A percentile compares a stretch with the other conserved stretches of the same genome.
Conservation (phyloP, 2,329 filamentous ascomycete genomes). For the Ascochyta koolunga region DNA sequence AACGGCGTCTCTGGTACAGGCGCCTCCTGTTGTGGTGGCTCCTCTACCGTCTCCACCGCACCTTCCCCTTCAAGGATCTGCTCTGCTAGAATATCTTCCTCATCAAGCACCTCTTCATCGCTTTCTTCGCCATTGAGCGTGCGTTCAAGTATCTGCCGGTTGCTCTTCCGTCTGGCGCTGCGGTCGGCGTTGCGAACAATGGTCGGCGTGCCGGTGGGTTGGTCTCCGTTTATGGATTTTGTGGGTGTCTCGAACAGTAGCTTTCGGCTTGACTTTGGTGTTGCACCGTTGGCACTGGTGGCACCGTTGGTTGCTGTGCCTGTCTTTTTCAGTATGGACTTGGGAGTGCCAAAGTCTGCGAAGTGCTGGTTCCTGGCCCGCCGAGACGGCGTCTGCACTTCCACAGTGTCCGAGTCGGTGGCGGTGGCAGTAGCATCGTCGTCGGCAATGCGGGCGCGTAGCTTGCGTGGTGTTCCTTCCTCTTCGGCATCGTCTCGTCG, state of each 20-base stretch:
- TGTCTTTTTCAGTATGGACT: constrained; percentile 44
- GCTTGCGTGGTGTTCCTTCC: constrained; percentile 36
- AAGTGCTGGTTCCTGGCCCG: constrained; percentile 28
- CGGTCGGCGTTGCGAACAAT: constrained; percentile 76
- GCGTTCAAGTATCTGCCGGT: constrained; percentile 74
- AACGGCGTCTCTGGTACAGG: constrained; percentile 60
- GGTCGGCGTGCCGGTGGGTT: constrained; percentile 61
- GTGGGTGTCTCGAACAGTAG: constrained; percentile 55
- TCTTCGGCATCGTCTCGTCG: constrained; percentile 32
- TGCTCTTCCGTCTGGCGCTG: constrained; percentile 86
- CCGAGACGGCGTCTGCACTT: constrained; percentile 42
- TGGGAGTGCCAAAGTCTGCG: constrained; percentile 37
- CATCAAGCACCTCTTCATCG: constrained; percentile 71
- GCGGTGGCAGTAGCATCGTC: constrained; percentile 14
- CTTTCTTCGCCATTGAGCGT: constrained; percentile 67
- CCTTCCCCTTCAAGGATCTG: constrained; percentile 70
- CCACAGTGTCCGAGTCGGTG: constrained; percentile 25
- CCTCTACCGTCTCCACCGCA: constrained; percentile 33
- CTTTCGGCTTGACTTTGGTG: constrained; percentile 53
- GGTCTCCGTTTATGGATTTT: constrained; percentile 44
- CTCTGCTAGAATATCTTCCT: constrained; percentile 70
- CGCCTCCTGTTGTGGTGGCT: constrained; percentile 32
- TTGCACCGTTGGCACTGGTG: constrained; percentile 35
- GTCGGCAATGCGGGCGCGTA: constrained; percentile 27
- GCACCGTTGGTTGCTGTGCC: constrained; percentile 24